Conservation (phyloP, 2,329 filamentous ascomycete species). For the Botrytis tulipae region DNA sequence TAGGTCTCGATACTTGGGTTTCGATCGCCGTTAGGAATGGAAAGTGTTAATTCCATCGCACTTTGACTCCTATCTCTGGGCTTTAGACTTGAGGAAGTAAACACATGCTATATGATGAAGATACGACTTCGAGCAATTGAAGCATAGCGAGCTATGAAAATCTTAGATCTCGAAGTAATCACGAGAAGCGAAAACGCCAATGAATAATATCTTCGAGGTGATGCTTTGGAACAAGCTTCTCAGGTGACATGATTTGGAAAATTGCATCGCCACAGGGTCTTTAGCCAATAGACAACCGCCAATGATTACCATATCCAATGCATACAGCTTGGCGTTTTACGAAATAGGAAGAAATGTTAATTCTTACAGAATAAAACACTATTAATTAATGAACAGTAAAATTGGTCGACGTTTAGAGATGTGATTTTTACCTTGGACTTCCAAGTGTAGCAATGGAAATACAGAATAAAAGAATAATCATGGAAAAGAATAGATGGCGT, state of each 20-base stretch:
- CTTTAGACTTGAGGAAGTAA: not conserved
- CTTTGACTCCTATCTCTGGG: not conserved
- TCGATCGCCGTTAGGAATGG: not conserved
- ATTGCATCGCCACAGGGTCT: not conserved
- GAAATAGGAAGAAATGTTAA: not conserved
- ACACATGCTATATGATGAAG: not conserved
- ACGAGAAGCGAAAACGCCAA: not conserved
- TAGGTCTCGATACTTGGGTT: not conserved
- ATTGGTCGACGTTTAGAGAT: not conserved
- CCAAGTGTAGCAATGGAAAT: not conserved
- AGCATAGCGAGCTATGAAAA: not conserved
- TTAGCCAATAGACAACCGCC: not conserved
- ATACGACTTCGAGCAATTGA: not conserved
- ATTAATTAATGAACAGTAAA: not conserved
- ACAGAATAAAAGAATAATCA: not conserved
- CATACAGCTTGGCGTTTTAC: not conserved
- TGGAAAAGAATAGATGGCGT: no score
- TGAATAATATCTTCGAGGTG: not conserved
- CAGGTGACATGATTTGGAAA: not conserved
- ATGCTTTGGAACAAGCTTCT: not conserved
- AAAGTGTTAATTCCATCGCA: not conserved
- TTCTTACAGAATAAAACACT: not conserved
- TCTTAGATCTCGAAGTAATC: not conserved
- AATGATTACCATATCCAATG: not conserved
- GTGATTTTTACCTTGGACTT: not conserved